Evolutionary conservation across 2,329 filamentous ascomycete species (phyloP).

Genomic region (Lachnellula suecica): DNA sequence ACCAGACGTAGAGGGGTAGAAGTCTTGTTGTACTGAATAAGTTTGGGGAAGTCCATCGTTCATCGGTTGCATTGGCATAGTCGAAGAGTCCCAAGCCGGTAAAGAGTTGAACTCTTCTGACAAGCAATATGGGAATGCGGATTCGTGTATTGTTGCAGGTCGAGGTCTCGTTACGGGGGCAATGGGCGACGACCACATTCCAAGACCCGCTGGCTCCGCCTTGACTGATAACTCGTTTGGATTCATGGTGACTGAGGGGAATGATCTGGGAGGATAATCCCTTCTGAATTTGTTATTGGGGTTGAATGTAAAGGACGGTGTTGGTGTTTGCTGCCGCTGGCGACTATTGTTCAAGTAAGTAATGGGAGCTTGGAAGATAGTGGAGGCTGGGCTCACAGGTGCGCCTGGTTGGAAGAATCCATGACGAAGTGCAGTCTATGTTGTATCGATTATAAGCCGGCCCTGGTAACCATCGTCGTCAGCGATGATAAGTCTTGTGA

Average conservation of each 20-base stretch:
- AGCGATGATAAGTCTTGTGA: slow-evolving; percentile 27
- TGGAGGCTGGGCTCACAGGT: slow-evolving; percentile 46
- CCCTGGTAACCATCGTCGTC: slow-evolving; percentile 31
- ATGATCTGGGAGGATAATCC: slow-evolving; percentile 44
- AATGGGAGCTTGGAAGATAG: slow-evolving; percentile 24
- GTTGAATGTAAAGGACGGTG: slow-evolving; percentile 49
- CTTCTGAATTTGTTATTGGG: slow-evolving; percentile 48
- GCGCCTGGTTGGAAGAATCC: slow-evolving; percentile 48
- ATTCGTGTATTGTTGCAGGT: slow-evolving; percentile 59
- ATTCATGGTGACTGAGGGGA: slow-evolving; percentile 49
- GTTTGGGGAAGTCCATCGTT: slow-evolving; percentile 50
- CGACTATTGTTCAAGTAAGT: slow-evolving; percentile 43
- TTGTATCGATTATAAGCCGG: slow-evolving; percentile 23
- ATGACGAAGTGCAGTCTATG: slow-evolving; percentile 40
- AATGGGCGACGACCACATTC: slow-evolving; percentile 56
- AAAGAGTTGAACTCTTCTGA: slow-evolving; percentile 52
- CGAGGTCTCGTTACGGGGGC: slow-evolving; percentile 48
- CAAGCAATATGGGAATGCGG: slow-evolving; percentile 57
- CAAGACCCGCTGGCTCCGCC: slow-evolving; percentile 46
- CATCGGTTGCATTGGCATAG: slow-evolving; percentile 42
- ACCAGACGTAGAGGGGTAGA: slow-evolving; percentile 50
- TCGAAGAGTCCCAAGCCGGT: slow-evolving; percentile 57
- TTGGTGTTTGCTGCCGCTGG: slow-evolving; percentile 49
- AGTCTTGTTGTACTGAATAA: slow-evolving; percentile 58
- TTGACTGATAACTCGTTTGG: slow-evolving; percentile 48